A percentile compares a stretch with the other conserved stretches of the same genome.
These are phyloP conservation scores for Posidonia oceanica DNA, from an alignment of 116 monocot genomes.

Conservation along the genomic window DNA sequence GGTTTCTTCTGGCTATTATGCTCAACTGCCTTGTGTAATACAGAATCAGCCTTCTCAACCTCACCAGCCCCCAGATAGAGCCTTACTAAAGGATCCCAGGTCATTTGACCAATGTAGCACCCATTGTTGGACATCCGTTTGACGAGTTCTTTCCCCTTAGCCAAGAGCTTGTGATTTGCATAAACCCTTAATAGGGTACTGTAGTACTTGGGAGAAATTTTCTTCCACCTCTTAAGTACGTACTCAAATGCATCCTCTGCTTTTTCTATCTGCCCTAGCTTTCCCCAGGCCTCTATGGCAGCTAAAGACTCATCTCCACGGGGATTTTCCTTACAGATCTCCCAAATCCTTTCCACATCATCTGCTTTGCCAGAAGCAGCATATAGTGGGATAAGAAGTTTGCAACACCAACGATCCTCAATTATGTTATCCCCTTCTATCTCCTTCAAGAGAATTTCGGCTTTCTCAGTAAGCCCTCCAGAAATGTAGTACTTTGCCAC, in stretches of 20 bases:
- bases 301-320: conserved; percentile 38
- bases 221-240: conserved; percentile 41
- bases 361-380: conserved; percentile 39
- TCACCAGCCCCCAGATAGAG: conserved; percentile 60
- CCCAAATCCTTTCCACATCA: conserved; percentile 77
- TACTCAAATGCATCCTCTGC: conserved; percentile 60
- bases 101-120: conserved; percentile 38
- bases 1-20: conserved; percentile 39
- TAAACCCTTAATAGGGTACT: conserved; percentile 57
- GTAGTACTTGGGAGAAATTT: conserved; percentile 42
- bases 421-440: conserved; percentile 49
- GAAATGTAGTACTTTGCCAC: conserved; percentile 53
- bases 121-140: conserved; percentile 58
- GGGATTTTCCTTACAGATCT: conserved; percentile 38
- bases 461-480: conserved; percentile 43
- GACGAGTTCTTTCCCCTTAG: conserved; percentile 62
- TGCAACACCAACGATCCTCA: conserved; percentile 29
- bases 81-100: conserved; percentile 63
- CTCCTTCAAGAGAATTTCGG: conserved; percentile 36
- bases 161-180: conserved; percentile 55
- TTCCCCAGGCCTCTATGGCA: conserved; percentile 68
- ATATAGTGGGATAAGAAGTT: conserved; percentile 50
- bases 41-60: conserved; percentile 71
- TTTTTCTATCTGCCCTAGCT: conserved; percentile 47
- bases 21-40: conserved; percentile 48